These are phyloP conservation scores for Aegilops bicornis DNA, from an alignment of 176 grass and related monocot genomes.

Conservation along the genomic window DNA sequence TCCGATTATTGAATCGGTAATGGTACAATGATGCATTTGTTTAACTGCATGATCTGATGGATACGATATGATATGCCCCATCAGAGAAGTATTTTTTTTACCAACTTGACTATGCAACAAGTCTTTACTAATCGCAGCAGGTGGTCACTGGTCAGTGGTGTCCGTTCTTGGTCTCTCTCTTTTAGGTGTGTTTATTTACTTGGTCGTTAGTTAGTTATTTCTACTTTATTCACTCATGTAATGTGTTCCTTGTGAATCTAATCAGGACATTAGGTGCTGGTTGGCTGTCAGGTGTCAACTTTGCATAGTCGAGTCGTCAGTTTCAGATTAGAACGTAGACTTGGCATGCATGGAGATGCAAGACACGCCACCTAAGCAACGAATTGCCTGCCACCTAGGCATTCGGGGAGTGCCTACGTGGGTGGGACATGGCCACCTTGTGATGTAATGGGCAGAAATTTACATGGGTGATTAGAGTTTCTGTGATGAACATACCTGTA, in stretches of 20 bases:
- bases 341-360: background rate
- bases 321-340: background rate
- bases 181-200: too few relatives aligned
- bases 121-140: background rate
- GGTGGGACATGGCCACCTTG: background rate
- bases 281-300: background rate
- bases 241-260: background rate
- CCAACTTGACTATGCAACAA: background rate
- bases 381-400: background rate
- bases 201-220: too few relatives aligned
- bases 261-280: background rate
- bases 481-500: background rate
- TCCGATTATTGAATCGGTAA: background rate
- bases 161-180: background rate
- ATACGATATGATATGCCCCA: background rate
- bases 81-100: background rate
- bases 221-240: too few relatives aligned
- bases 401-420: background rate
- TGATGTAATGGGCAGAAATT: background rate
- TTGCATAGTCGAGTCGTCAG: background rate
- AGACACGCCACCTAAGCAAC: background rate
- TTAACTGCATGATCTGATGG: background rate
- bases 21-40: constrained; percentile 15
- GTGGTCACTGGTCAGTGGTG: background rate
- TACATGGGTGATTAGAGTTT: background rate